Conservation (phyloP, 2,329 filamentous ascomycete species). For the Emydomyces testavorans region DNA sequence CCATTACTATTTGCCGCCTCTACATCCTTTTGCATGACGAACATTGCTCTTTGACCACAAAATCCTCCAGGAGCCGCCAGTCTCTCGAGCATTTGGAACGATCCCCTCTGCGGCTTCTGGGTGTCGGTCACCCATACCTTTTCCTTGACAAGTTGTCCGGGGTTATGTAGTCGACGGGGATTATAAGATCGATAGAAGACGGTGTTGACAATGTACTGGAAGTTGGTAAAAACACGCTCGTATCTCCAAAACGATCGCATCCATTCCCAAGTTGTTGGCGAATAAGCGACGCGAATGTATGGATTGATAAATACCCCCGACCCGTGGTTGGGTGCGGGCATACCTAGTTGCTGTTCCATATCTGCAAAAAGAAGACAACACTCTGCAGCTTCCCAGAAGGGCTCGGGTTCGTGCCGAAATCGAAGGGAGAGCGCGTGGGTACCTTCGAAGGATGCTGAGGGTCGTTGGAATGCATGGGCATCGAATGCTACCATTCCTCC, state of each 20-base stretch:
- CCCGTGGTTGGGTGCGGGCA: neutral
- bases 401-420: slow-evolving; percentile 10
- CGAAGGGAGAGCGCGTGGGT: neutral
- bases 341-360: slow-evolving; percentile 2
- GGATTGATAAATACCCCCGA: slow-evolving; percentile 12
- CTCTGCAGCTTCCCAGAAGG: slow-evolving; percentile 13
- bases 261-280: slow-evolving; percentile 3
- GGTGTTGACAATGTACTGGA: slow-evolving; percentile 9
- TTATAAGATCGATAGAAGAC: slow-evolving; percentile 10
- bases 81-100: slow-evolving; percentile 8
- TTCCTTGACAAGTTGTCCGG: slow-evolving; percentile 8
- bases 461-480: slow-evolving; percentile 2
- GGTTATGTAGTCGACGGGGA: slow-evolving; percentile 8
- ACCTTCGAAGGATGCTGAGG: neutral
- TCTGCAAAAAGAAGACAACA: slow-evolving; percentile 13
- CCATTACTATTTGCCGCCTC: slow-evolving; percentile 7
- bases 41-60: slow-evolving; percentile 12
- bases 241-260: slow-evolving; percentile 5
- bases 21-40: slow-evolving; percentile 13
- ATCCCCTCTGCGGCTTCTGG: neutral
- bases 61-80: slow-evolving; percentile 6
- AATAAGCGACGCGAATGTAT: slow-evolving; percentile 11
- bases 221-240: slow-evolving; percentile 8
- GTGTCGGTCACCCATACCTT: slow-evolving; percentile 5
- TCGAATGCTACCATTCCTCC: slow-evolving; percentile 11